phyloP scores from a whole-genome alignment of 192 early-diverging fungal species.

The Coemansia sp. region DNA sequence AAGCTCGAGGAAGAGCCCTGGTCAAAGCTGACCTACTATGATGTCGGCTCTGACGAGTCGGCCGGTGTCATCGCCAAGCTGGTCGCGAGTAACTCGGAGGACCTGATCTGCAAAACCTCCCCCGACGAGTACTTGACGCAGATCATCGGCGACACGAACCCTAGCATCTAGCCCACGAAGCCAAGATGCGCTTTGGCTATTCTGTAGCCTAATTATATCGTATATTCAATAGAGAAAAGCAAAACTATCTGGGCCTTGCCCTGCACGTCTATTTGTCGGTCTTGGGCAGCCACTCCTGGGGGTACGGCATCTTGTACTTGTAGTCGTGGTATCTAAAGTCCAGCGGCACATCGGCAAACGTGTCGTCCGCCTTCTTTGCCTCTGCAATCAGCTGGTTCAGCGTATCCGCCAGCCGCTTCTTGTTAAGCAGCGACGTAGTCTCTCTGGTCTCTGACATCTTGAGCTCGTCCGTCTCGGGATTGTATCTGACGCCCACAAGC shows the following conservation, averaged over 20 bases:
- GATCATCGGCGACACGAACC: slow-evolving; percentile 37
- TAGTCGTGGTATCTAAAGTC: slow-evolving; percentile 28
- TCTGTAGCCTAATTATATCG: no score
- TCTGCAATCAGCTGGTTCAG: slow-evolving; percentile 29
- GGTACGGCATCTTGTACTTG: slow-evolving; percentile 26
- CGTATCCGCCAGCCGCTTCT: slow-evolving; percentile 41
- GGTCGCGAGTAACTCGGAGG: slow-evolving; percentile 25
- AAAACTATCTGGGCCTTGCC: neutral
- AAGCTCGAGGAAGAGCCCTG: slow-evolving; percentile 70
- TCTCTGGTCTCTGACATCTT: slow-evolving; percentile 46
- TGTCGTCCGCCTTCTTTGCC: slow-evolving; percentile 43
- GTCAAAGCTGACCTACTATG: slow-evolving; percentile 63
- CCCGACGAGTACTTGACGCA: slow-evolving; percentile 33
- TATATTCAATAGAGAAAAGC: neutral
- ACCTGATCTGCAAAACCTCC: slow-evolving; percentile 21
- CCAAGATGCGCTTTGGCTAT: no score
- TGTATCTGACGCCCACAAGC: slow-evolving; percentile 41
- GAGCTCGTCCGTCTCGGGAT: slow-evolving; percentile 42
- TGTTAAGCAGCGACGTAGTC: slow-evolving; percentile 39
- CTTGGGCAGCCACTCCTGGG: slow-evolving; percentile 37
- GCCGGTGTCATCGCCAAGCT: slow-evolving; percentile 8
- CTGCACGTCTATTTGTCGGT: neutral
- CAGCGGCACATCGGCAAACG: slow-evolving; percentile 40
- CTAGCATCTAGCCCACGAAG: slow-evolving; percentile 11
- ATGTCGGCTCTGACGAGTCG: slow-evolving; percentile 43